Evolutionary conservation across 495 filamentous ascomycete genomes (phyloP).

Genomic region (Trichoderma orchidacearum): DNA sequence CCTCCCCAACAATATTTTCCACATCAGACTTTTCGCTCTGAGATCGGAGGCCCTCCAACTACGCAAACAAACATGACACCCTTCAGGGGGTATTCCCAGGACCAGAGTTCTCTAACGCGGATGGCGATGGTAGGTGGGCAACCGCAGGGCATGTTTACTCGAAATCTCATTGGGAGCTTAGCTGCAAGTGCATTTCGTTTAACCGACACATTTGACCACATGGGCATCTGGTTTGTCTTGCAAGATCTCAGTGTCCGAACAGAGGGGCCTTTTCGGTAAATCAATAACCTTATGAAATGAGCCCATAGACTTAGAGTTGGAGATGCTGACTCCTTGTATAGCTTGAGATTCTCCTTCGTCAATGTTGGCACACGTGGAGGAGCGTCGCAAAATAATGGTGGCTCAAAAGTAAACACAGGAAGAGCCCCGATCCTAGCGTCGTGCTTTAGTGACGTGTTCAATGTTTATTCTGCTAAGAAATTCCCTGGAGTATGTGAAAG

Average conservation of each 20-base stretch:
- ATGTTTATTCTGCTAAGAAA: constrained; percentile 92
- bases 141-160: constrained; percentile 83
- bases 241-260: constrained; percentile 92
- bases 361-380: constrained; percentile 49
- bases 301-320: not conserved
- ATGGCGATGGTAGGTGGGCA: constrained; percentile 22
- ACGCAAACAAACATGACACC: not conserved
- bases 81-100: not conserved
- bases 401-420: constrained; percentile 51
- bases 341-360: constrained; percentile 53
- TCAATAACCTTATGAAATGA: constrained; percentile 1
- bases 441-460: constrained; percentile 80
- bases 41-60: constrained; percentile 11
- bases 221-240: constrained; percentile 93
- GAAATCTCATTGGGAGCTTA: constrained; percentile 89
- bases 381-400: constrained; percentile 12
- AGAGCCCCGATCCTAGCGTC: constrained; percentile 76
- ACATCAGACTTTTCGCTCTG: constrained; percentile 5
- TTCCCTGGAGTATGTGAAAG: constrained; percentile 96
- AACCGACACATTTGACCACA: constrained; percentile 66
- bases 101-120: constrained; percentile 15
- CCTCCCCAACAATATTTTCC: constrained; percentile 15
- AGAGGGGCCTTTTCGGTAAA: constrained; percentile 80
- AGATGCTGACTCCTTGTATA: constrained; percentile 6
- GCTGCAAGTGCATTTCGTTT: constrained; percentile 83